Base-by-base conservation (phyloP, 345 rosid species). In the Eucalyptus marginata region DNA sequence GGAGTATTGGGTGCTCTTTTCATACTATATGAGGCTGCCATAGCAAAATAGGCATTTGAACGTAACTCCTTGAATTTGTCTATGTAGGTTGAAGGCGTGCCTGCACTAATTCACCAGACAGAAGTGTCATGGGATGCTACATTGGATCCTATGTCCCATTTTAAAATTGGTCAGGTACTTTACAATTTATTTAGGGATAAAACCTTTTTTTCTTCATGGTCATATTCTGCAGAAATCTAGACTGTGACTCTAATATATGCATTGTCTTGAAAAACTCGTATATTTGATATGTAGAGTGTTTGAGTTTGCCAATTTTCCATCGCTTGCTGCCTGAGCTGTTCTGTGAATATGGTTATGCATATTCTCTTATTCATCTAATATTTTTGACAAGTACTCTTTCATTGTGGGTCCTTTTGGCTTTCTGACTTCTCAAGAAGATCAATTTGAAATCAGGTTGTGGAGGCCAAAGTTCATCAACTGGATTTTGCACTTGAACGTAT, bases 121-220 rank as follows among this genome's bases (percentile, higher is more conserved):
- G 99, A 98, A 91, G 97, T 98, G 85, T 98, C 99, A 87, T 98
- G 99, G 99, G 97, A 96, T 96, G 96, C 98, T 87, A 95, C 99
- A 33, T 94, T 97, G 93, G 98, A 97, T 92, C 98, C 97, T 91
- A 94, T 94, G 85, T 94, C 98, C 80, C 93, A 90, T 94, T 95
- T 95, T 90, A 94, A 95, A 93, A 91, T 96, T 88, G 99, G 97
- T 88, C 98, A 97, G 99, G 99, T 96, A 94, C 86, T 33, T 86
- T 59, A 20, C 43, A 86, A 24, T 86, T 27, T 51, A 52, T 33
- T 40, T 52, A 29, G 27, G 59, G 40, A 56, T 16, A 22, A 62
- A 81, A 8, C 40, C 86, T n/a, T 54, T 80, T 87, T 64, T 24
- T 43, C 40, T 51, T 88, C 33, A 7, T 66, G 83, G 40, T 84